Evolutionary conservation across 108 stramenopile genomes (phyloP), one percentile per base, ranked within the genome.

Genomic region (Skeletonema costatum): DNA sequence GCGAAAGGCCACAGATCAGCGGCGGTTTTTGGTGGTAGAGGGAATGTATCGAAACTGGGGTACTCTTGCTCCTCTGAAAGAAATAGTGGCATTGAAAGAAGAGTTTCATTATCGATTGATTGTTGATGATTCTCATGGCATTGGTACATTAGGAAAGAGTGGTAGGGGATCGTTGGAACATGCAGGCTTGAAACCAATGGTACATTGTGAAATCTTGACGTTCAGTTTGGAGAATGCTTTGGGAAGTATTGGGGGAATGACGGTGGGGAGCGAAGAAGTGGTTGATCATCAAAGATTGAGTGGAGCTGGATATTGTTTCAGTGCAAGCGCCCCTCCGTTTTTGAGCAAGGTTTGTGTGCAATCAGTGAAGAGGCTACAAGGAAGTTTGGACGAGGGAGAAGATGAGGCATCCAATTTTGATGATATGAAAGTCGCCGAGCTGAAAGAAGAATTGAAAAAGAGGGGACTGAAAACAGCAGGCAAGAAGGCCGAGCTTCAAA

Each of bases 291-390:
- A 99, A 77, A 89, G 99, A 12, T 78, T 98, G 21, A 94, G 92
- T 44, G 99, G 98, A 48, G 98, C 98, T 2, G 99, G 99, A 50
- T 99, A 99, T 79, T 97, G 97, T 86, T 99, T 97, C 85, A 97
- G 96, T 70, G 99, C 98, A 4, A 93, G 97, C 62, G 86, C 97
- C 36, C 97, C 98, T 10, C 99, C 99, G n/a, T 99, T 98, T 76
- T 87, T 96, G 12, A 75, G 74, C 32, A 81, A 81, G 59, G 80
- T 81, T 16, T 72, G 75, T 25, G 71, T 77, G 21, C 75, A 71
- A 42, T 72, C 71, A 30, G 30, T 77, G 6, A 66, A 68, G 44
- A 73, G 82, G 62, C 44, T 83, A 36, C 71, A 83, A 51, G 72
- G 72, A 68, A 67, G 11, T 1, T 29, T 73, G 63, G 75, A 73